Evolutionary conservation across 2,329 filamentous ascomycete genomes (phyloP).

Genomic region (Ceratocystis cacaofunesta): DNA sequence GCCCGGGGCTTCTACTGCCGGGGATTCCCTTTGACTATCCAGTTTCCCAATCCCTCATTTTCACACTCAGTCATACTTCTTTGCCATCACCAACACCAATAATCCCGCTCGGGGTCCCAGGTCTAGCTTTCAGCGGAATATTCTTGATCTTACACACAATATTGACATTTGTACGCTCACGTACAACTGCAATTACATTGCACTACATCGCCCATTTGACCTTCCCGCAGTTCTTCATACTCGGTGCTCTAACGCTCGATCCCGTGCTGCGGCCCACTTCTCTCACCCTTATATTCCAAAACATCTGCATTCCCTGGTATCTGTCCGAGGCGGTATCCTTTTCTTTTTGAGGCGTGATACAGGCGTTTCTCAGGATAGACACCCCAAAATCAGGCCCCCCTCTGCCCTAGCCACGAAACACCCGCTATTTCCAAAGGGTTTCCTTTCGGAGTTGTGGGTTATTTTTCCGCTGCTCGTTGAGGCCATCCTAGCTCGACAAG

Average conservation of each 20-base stretch:
- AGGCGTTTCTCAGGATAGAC: not conserved
- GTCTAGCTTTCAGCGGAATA: not conserved
- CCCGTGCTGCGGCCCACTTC: not conserved
- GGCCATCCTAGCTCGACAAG: not conserved
- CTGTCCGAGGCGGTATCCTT: not conserved
- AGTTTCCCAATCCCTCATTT: too few species aligned
- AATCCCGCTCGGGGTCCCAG: not conserved
- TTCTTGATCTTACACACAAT: not conserved
- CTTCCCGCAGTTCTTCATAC: not conserved
- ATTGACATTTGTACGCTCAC: not conserved
- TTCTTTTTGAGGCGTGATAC: not conserved
- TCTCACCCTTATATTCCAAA: not conserved
- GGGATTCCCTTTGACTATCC: too few species aligned
- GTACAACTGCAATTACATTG: not conserved
- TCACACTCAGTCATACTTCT: not conserved
- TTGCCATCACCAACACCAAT: not conserved
- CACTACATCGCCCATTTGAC: not conserved
- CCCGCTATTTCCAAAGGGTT: not conserved
- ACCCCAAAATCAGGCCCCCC: not conserved
- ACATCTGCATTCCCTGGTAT: not conserved
- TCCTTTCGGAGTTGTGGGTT: not conserved
- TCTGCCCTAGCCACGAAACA: not conserved
- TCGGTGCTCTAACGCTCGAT: not conserved
- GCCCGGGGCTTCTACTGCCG: too few species aligned
- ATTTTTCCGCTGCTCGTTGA: not conserved